phyloP scores from a whole-genome alignment of 2,329 filamentous ascomycete species.

The Sclerotinia borealis region DNA sequence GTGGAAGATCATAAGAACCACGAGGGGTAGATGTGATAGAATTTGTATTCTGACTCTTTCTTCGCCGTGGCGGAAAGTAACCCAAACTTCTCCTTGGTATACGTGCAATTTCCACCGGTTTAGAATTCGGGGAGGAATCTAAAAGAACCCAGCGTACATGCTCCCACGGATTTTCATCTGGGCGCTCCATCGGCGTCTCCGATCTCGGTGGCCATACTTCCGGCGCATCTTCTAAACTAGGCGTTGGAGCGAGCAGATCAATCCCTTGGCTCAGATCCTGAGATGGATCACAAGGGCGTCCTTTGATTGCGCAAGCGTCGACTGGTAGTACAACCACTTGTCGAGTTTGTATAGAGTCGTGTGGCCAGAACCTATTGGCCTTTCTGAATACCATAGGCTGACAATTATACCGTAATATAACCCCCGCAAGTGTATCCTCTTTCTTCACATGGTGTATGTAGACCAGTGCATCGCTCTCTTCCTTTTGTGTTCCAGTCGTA shows the following conservation, averaged over 20 bases:
- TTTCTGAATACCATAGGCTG: slow-evolving; percentile 75
- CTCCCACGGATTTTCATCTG: slow-evolving; percentile 61
- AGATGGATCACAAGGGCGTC: slow-evolving; percentile 55
- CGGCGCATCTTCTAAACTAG: slow-evolving; percentile 33
- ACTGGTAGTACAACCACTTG: slow-evolving; percentile 80
- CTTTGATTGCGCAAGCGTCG: slow-evolving; percentile 80
- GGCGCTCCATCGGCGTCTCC: slow-evolving; percentile 24
- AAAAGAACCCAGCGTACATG: slow-evolving; percentile 87
- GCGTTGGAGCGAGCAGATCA: slow-evolving; percentile 48
- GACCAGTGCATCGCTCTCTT: slow-evolving; percentile 71
- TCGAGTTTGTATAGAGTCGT: slow-evolving; percentile 80
- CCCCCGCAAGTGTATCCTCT: slow-evolving; percentile 81
- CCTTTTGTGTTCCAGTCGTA: slow-evolving; percentile 37
- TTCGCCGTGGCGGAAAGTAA: slow-evolving; percentile 90
- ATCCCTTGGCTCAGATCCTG: slow-evolving; percentile 36
- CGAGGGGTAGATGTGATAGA: slow-evolving; percentile 61
- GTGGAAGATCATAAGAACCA: slow-evolving; percentile 27
- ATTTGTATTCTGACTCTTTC: slow-evolving; percentile 53
- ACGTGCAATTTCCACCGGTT: slow-evolving; percentile 78
- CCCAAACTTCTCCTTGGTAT: slow-evolving; percentile 75
- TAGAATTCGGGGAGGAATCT: slow-evolving; percentile 54
- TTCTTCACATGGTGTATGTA: slow-evolving; percentile 84
- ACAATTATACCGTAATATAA: slow-evolving; percentile 86
- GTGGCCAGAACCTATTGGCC: slow-evolving; percentile 90
- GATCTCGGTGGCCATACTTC: slow-evolving; percentile 26